phyloP scores from a whole-genome alignment of 2,329 filamentous ascomycete genomes.

The Cyclaneusma minus region DNA sequence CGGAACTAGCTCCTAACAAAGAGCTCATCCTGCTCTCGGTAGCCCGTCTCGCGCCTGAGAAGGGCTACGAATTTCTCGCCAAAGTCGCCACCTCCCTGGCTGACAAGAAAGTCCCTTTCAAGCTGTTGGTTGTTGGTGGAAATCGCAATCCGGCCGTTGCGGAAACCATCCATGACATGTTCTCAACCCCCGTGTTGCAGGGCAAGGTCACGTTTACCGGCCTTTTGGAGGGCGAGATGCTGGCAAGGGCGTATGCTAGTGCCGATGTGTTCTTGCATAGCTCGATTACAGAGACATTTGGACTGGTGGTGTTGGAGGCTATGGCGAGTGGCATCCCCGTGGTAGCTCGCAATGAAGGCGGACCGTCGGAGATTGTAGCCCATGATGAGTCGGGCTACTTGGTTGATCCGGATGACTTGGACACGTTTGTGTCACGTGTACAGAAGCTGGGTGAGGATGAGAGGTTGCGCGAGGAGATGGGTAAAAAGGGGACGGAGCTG shows the following conservation, averaged over 20 bases:
- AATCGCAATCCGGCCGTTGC: constrained; percentile 50
- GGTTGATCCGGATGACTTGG: constrained; percentile 40
- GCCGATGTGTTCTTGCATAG: constrained; percentile 58
- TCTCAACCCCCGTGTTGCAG: constrained; percentile 29
- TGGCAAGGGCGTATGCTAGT: constrained; percentile 52
- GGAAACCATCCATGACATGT: constrained; percentile 42
- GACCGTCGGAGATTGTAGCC: constrained; percentile 50
- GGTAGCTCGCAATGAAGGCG: constrained; percentile 52
- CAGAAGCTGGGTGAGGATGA: constrained; percentile 30
- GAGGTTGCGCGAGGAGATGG: constrained; percentile 28
- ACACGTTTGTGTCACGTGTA: constrained; percentile 38
- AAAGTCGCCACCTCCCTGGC: constrained; percentile 37
- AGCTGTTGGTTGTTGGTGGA: constrained; percentile 50
- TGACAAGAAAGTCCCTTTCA: constrained; percentile 39
- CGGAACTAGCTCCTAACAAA: constrained; percentile 39
- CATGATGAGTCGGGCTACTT: constrained; percentile 45
- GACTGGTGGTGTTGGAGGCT: constrained; percentile 52
- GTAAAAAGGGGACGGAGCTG: constrained; percentile 31
- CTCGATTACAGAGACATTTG: constrained; percentile 56
- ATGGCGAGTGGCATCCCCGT: constrained; percentile 59
- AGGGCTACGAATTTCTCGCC: constrained; percentile 54
- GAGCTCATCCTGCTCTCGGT: constrained; percentile 53
- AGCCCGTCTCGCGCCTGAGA: constrained; percentile 52
- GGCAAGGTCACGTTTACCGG: constrained; percentile 51
- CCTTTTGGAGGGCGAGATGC: constrained; percentile 41